Percentiles rank a stretch among this genome's conserved stretches.
Conservation (phyloP, 306 rosid genomes). For the Malus sieversii region DNA sequence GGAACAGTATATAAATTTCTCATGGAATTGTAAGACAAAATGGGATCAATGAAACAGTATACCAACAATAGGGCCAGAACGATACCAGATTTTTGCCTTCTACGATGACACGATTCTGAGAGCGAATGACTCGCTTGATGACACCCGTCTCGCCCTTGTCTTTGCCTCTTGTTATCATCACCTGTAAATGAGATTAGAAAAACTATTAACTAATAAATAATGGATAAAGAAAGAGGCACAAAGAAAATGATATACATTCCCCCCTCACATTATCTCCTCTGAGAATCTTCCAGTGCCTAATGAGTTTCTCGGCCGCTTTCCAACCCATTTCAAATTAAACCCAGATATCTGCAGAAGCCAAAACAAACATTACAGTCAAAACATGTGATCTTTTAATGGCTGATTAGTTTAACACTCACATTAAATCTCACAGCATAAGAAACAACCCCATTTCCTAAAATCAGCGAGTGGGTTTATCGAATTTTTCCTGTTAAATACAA, state of each 20-base stretch:
- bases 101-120: slow-evolving; percentile 88
- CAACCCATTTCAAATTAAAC: slow-evolving; percentile 53
- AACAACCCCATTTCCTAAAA: background rate
- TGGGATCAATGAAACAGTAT: background rate
- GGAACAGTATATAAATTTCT: background rate
- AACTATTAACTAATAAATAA: background rate
- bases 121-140: slow-evolving; percentile 77
- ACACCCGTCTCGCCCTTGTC: slow-evolving; percentile 76
- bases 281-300: slow-evolving; percentile 81
- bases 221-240: background rate
- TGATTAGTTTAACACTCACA: background rate
- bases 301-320: slow-evolving; percentile 96
- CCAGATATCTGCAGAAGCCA: background rate
- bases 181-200: slow-evolving; percentile 34
- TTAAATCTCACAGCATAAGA: background rate
- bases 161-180: slow-evolving; percentile 85
- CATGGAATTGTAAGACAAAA: background rate
- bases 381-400: background rate
- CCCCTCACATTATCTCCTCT: slow-evolving; percentile 76
- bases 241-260: background rate
- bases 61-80: background rate
- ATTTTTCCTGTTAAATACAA: background rate
- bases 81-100: slow-evolving; percentile 90
- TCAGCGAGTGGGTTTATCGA: background rate
- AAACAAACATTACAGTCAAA: background rate